Conservation (phyloP, 441 rosid species). For the Euphorbia neoarborescens region DNA sequence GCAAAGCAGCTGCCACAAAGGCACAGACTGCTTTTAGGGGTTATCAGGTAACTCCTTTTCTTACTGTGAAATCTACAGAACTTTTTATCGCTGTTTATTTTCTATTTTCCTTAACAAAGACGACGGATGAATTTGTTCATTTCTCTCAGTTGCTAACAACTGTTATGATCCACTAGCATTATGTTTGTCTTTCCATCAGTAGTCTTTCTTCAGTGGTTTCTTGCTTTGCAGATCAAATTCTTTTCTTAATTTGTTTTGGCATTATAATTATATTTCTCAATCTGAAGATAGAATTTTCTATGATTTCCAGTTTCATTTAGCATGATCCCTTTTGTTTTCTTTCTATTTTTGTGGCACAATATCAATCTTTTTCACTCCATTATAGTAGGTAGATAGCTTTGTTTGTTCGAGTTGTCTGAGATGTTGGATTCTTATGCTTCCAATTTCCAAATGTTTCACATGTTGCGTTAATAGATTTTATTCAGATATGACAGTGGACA, state of each 20-base stretch:
- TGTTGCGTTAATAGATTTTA: neutral
- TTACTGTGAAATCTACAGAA: neutral
- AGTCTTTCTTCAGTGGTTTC: neutral
- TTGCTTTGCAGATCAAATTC: neutral
- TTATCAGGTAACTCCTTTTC: constrained; percentile 47
- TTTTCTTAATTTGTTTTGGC: neutral
- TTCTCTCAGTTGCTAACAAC: neutral
- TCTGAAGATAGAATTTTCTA: neutral
- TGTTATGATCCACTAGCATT: constrained; percentile 1
- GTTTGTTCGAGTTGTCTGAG: neutral
- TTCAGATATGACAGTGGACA: neutral
- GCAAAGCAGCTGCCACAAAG: constrained; percentile 51
- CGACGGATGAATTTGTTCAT: neutral
- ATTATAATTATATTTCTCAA: too few relatives aligned
- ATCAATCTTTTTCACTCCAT: neutral
- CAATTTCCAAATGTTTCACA: neutral
- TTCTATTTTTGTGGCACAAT: neutral
- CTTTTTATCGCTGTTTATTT: too few relatives aligned
- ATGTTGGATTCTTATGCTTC: neutral
- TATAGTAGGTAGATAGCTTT: neutral
- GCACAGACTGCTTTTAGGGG: constrained; percentile 78
- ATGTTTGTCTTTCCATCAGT: neutral
- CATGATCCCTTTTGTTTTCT: neutral
- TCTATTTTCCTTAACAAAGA: neutral
- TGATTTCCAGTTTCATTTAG: neutral